phyloP scores from a whole-genome alignment of 352 stramenopile genomes.

The Phytophthora sp. region DNA sequence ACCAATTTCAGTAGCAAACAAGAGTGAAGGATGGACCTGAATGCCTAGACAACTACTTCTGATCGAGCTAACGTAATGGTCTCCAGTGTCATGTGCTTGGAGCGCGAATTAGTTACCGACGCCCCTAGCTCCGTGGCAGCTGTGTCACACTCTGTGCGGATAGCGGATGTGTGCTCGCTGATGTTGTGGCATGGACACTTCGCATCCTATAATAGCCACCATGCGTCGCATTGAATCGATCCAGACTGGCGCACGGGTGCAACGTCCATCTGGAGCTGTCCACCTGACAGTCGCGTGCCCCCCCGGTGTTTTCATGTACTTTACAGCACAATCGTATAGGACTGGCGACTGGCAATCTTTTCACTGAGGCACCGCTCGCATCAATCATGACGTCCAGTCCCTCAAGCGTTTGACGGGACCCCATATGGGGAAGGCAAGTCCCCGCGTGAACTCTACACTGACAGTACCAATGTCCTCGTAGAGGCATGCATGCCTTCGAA shows the following conservation, averaged over 20 bases:
- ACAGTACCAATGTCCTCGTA: neutral
- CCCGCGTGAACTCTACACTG: constrained; percentile 19
- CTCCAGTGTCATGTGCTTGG: too few species aligned
- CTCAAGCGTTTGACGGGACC: constrained; percentile 8
- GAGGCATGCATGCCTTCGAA: too few species aligned
- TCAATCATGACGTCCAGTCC: neutral
- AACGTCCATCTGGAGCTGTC: constrained; percentile 6
- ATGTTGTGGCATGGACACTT: neutral
- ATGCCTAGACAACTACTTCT: neutral
- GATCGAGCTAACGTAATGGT: too few species aligned
- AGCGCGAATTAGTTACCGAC: neutral
- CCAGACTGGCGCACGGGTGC: neutral
- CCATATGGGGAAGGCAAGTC: constrained; percentile 5
- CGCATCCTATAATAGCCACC: constrained; percentile 4
- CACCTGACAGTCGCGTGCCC: neutral
- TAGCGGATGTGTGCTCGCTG: constrained; percentile 5
- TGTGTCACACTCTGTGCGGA: constrained; percentile 11
- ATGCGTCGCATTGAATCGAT: constrained; percentile 6
- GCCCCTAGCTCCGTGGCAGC: neutral
- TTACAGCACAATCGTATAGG: constrained; percentile 1
- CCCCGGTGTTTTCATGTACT: too few species aligned
- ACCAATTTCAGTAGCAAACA: neutral
- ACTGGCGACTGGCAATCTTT: neutral
- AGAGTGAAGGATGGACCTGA: neutral
- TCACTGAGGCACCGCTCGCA: neutral